Conservation (phyloP, 192 early-diverging fungal genomes). For the Umbelopsis sp. region DNA sequence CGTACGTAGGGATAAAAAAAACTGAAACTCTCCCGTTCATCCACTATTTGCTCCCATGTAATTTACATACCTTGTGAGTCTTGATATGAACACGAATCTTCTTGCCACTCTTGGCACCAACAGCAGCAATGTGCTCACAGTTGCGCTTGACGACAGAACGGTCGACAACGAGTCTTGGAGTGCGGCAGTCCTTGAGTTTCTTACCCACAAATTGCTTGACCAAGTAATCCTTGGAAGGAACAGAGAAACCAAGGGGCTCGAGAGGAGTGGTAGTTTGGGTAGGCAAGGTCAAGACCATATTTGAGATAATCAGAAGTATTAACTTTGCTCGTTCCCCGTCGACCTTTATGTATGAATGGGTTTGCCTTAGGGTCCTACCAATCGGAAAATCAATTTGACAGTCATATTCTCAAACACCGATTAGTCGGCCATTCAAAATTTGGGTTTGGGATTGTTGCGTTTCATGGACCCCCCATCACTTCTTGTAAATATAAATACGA, state of each 20-base stretch:
- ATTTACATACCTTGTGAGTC: slow-evolving; percentile 35
- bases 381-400: background rate
- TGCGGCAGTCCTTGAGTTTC: slow-evolving; percentile 26
- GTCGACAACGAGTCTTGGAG: slow-evolving; percentile 33
- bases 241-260: slow-evolving; percentile 19
- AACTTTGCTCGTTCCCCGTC: background rate
- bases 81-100: slow-evolving; percentile 39
- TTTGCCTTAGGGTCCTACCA: background rate
- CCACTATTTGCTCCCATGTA: no score
- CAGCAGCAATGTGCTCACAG: slow-evolving; percentile 16
- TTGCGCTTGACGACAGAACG: slow-evolving; percentile 29
- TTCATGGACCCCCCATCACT: no score
- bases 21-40: no score
- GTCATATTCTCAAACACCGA: background rate
- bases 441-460: slow-evolving; percentile 18
- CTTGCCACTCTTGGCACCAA: slow-evolving; percentile 9
- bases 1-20: no score
- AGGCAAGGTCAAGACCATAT: background rate
- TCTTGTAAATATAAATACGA: background rate
- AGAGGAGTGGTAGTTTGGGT: slow-evolving; percentile 28
- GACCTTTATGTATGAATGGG: background rate
- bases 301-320: background rate
- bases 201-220: slow-evolving; percentile 34
- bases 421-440: background rate
- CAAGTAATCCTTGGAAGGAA: slow-evolving; percentile 22